phyloP scores from a whole-genome alignment of 139 green algal genomes.

The Volvox africanus region DNA sequence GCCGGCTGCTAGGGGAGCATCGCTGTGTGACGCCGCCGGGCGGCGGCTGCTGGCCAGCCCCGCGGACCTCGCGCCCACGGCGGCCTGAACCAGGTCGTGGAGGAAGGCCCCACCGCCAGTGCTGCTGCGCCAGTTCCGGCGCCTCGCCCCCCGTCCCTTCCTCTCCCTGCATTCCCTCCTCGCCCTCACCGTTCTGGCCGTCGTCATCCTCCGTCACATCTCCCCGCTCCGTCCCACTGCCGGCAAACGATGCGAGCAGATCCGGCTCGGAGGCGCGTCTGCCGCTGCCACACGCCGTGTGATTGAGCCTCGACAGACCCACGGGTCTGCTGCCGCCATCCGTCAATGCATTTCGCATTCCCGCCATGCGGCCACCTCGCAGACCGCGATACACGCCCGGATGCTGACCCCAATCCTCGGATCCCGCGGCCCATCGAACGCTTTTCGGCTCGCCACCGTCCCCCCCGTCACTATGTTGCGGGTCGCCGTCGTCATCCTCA shows the following conservation, averaged over 20 bases:
- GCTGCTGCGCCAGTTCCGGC: neutral
- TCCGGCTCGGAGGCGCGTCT: neutral
- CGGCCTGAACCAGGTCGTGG: neutral
- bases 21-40: neutral
- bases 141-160: neutral
- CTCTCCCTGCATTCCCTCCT: neutral
- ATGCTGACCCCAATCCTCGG: neutral
- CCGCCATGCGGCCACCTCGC: neutral
- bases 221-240: neutral
- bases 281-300: neutral
- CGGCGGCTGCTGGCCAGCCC: neutral
- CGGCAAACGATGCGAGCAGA: no score
- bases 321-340: neutral
- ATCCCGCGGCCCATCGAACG: neutral
- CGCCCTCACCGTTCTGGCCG: neutral
- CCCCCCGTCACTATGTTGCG: neutral
- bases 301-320: no score
- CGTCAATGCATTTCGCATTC: no score
- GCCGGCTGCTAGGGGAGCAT: no score
- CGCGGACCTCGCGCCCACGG: neutral
- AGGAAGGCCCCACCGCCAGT: neutral
- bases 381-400: slow-evolving; percentile 5
- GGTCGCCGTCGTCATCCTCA: neutral
- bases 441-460: neutral
- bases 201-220: neutral